Percentiles rank a stretch among this genome's conserved stretches.
Conservation (phyloP, 768 basidiomycete genomes). For the Phlebiopsis flavidoalba region DNA sequence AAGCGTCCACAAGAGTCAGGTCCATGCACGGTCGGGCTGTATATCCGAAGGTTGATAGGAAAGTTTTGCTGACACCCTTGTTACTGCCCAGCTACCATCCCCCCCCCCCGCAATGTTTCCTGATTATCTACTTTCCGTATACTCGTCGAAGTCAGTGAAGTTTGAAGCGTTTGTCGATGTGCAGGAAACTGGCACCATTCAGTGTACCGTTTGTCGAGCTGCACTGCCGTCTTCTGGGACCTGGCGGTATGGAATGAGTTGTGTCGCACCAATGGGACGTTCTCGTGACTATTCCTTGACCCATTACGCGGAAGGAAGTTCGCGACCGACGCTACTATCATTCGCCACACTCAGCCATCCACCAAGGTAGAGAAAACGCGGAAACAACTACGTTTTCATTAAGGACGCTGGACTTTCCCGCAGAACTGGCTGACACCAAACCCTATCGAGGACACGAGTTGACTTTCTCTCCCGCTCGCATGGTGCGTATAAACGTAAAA, state of each 20-base stretch:
- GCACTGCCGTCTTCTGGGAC: constrained; percentile 40
- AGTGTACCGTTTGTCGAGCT: constrained; percentile 39
- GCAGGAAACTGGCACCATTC: constrained; percentile 99
- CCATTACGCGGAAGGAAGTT: constrained; percentile 85
- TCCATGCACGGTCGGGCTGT: constrained; percentile 94
- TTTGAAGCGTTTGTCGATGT: constrained; percentile 92
- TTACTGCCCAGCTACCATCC: constrained; percentile 99
- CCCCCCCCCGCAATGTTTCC: constrained; percentile 92
- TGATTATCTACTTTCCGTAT: constrained; percentile 95
- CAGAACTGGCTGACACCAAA: constrained; percentile 95
- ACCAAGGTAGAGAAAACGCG: not conserved
- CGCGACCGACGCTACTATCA: constrained; percentile 86
- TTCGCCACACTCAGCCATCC: not conserved
- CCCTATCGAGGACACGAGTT: constrained; percentile 39
- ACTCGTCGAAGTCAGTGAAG: constrained; percentile 94
- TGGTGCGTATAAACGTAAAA: constrained; percentile 26
- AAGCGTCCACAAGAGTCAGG: constrained; percentile 91
- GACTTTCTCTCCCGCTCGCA: constrained; percentile 1
- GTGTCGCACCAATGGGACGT: constrained; percentile 90
- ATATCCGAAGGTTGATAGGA: constrained; percentile 93
- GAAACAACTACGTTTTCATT: constrained; percentile 88
- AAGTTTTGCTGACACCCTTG: constrained; percentile 96
- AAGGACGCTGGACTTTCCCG: constrained; percentile 93
- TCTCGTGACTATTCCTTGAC: constrained; percentile 95
- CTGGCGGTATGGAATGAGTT: constrained; percentile 87